Percentiles rank a stretch among this genome's conserved stretches.
These are phyloP conservation scores for Metschnikowia vanudenii DNA, from an alignment of 805 yeast genomes.

Conservation along the genomic window DNA sequence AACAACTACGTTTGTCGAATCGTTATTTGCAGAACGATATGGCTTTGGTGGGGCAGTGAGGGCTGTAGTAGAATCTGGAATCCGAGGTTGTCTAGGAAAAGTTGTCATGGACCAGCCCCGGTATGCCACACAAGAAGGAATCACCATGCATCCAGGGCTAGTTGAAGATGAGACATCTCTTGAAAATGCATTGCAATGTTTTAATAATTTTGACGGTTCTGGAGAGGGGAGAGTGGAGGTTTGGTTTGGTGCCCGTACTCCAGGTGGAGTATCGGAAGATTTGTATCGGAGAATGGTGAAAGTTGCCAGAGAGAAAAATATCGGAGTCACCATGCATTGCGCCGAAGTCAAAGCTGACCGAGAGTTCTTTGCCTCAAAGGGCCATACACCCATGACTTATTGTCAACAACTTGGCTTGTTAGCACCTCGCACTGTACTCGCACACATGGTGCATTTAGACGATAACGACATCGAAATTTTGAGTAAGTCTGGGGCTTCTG, in stretches of 20 bases:
- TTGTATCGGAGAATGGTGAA: conserved; percentile 16
- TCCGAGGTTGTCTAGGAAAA: conserved; percentile 18
- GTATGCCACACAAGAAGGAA: conserved; percentile 18
- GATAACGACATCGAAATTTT: conserved; percentile 14
- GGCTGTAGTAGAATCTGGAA: conserved; percentile 18
- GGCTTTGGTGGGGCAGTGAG: conserved; percentile 18
- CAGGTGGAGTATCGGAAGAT: conserved; percentile 17
- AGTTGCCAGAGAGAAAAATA: conserved; percentile 12
- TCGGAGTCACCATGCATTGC: conserved; percentile 18
- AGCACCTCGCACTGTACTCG: conserved; percentile 17
- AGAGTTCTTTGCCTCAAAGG: conserved; percentile 16
- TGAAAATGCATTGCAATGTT: conserved; percentile 12
- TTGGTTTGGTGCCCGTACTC: conserved; percentile 19
- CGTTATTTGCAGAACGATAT: conserved; percentile 16
- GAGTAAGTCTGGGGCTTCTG: conserved; percentile 15
- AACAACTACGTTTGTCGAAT: conserved; percentile 18
- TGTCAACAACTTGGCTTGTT: conserved; percentile 16
- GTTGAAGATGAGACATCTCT: conserved; percentile 16
- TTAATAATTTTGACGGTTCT: conserved; percentile 11
- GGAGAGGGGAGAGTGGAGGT: conserved; percentile 18
- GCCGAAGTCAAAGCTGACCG: conserved; percentile 18
- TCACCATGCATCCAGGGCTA: conserved; percentile 16
- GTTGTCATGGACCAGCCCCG: conserved; percentile 21
- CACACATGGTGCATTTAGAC: conserved; percentile 19
- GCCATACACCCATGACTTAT: conserved; percentile 19